Percentiles rank a stretch among this genome's conserved stretches.
phyloP scores from a whole-genome alignment of 2,329 filamentous ascomycete species.

The Alternaria ethzedia region DNA sequence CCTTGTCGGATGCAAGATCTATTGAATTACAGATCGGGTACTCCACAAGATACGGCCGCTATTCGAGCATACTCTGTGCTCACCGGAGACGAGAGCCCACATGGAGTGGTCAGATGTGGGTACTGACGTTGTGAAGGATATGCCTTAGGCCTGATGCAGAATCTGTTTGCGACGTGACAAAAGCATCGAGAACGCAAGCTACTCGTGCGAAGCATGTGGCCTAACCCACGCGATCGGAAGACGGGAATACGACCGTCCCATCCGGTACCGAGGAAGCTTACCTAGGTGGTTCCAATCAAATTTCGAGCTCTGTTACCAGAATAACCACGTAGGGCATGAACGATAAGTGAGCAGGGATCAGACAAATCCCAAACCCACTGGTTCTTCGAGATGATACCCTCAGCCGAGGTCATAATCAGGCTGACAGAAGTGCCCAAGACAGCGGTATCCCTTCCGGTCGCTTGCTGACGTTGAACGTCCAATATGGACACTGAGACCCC shows the following conservation, averaged over 20 bases:
- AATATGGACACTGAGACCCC: neutral
- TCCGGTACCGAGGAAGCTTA: neutral
- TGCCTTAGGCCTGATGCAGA: neutral
- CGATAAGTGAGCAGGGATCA: neutral
- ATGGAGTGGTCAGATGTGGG: neutral
- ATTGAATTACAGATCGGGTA: slow-evolving; percentile 12
- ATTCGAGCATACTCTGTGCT: slow-evolving; percentile 1
- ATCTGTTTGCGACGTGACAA: neutral
- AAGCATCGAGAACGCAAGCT: slow-evolving; percentile 4
- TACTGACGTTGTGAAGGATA: slow-evolving; percentile 1
- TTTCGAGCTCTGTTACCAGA: slow-evolving; percentile 3
- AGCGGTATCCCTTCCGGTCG: neutral
- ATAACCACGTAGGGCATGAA: slow-evolving; percentile 4
- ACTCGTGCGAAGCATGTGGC: slow-evolving; percentile 1
- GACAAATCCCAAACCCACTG: neutral
- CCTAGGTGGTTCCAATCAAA: neutral
- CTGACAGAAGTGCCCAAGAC: slow-evolving; percentile 7
- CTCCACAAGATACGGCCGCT: slow-evolving; percentile 6
- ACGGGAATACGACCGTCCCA: neutral
- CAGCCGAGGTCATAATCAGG: neutral
- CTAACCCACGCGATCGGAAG: neutral
- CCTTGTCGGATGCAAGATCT: slow-evolving; percentile 13
- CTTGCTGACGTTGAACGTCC: slow-evolving; percentile 11
- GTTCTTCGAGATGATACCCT: neutral
- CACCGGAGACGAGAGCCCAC: neutral